Conservation (phyloP, 2,329 filamentous ascomycete genomes). For the Diatrype stigma region DNA sequence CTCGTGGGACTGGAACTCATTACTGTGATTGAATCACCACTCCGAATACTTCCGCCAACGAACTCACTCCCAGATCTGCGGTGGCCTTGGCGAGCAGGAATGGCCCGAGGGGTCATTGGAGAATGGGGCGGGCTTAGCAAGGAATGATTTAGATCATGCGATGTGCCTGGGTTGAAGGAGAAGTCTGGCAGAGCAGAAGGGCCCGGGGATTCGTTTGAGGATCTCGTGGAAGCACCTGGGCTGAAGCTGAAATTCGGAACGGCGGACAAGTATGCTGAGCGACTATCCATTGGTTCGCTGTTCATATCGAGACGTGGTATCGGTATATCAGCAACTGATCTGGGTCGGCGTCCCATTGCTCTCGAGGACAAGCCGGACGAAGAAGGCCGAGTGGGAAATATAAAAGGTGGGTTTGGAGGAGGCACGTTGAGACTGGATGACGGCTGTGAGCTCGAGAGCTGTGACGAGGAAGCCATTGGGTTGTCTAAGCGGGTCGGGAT, state of each 20-base stretch:
- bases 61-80: constrained; percentile 81
- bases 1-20: constrained; percentile 70
- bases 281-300: constrained; percentile 8
- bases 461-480: constrained; percentile 18
- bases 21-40: constrained; percentile 53
- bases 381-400: constrained; percentile 53
- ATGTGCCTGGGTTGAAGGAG: constrained; percentile 50
- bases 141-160: constrained; percentile 19
- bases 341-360: constrained; percentile 45
- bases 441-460: constrained; percentile 25
- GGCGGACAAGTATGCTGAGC: constrained; percentile 17
- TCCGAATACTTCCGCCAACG: constrained; percentile 66
- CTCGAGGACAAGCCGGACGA: constrained; percentile 45
- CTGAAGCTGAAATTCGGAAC: constrained; percentile 30
- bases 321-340: constrained; percentile 45
- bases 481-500: constrained; percentile 26
- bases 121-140: constrained; percentile 53
- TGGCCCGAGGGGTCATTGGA: constrained; percentile 29
- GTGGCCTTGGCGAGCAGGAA: constrained; percentile 66
- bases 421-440: constrained; percentile 37
- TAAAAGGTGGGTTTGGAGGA: constrained; percentile 60
- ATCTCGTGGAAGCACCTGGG: constrained; percentile 27
- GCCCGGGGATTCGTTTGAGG: constrained; percentile 26
- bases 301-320: constrained; percentile 12
- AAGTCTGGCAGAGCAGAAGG: constrained; percentile 49